phyloP scores from a whole-genome alignment of 306 rosid genomes.

The Quercus alba region DNA sequence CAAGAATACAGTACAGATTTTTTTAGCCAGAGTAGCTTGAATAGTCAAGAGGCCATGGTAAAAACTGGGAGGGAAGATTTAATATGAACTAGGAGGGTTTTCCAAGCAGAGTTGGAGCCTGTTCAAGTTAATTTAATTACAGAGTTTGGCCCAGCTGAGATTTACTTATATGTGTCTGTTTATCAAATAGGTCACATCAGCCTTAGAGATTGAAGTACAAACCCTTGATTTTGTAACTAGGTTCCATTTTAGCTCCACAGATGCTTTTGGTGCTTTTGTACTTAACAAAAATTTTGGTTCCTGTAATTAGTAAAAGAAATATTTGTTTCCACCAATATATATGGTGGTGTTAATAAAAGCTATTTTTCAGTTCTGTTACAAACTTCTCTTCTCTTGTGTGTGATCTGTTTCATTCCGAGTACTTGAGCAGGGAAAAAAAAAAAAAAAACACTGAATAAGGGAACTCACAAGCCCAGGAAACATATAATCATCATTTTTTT shows the following conservation, averaged over 20 bases:
- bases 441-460: no score
- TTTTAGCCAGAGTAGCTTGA: conserved; percentile 46
- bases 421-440: fast-evolving
- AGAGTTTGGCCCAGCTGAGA: conserved; percentile 24
- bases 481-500: no score
- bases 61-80: conserved; percentile 18
- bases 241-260: conserved; percentile 25
- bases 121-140: conserved; percentile 15
- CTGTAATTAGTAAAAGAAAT: neutral
- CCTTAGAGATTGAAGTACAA: conserved; percentile 9
- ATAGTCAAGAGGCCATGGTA: conserved; percentile 34
- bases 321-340: conserved; percentile 3
- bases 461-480: no score
- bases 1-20: conserved; percentile 70
- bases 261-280: conserved; percentile 20
- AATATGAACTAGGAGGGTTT: conserved; percentile 15
- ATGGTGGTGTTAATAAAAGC: conserved; percentile 14
- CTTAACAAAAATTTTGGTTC: conserved; percentile 12
- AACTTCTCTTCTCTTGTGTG: neutral
- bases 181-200: conserved; percentile 33
- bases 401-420: no score
- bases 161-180: conserved; percentile 11
- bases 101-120: conserved; percentile 23
- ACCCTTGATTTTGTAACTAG: conserved; percentile 31
- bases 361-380: conserved; percentile 3